Evolutionary conservation across 2,329 filamentous ascomycete species (phyloP), one percentile per base, ranked within the genome.

Genomic region (Xylariaceae sp.): DNA sequence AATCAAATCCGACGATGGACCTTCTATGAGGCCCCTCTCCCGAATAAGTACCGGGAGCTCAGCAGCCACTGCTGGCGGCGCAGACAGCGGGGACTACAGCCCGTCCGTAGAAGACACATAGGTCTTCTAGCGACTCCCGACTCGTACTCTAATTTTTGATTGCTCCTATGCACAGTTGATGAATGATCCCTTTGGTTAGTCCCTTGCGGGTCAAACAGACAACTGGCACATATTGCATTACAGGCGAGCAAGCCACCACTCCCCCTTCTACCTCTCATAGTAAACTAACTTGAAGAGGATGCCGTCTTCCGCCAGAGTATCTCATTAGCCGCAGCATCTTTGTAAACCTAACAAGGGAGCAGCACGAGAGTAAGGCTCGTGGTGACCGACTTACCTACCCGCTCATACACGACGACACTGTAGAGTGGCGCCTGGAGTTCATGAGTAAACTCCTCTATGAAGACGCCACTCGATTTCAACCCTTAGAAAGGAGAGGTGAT

Each of bases 1-100:
- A 4, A 48, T 56, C 3, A 84, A 90, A 78, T 74, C 86, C 39
- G 87, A 86, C 56, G 89, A 92, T 68, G 79, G 81, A 57, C 87
- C 90, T 23, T 89, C 92, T 71, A 77, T 93, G 34, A 87, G 88
- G 6, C 88, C 81, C 63, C 79, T 93, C 63, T 89, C 94, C 68
- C 93, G 89, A 48, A 89, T 87, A 82, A 90, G 93, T 76, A 95
- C 94, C 63, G 90, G 90, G 63, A 95, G 95, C 78, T 89, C 90
- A 1, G 71, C 87, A 30, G 85, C 88, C 18, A 89, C 92, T 69
- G 87, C 88, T 18, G 84, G 83, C 68, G 86, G 84, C 44, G 88
- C 91, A 74, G 83, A 84, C 9, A 78, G 80, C 47, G 91, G 90
- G 66, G 88, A 88, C n/a, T 84, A 88, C 60, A 86, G 80, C 71